Evolutionary conservation across 352 stramenopile species (phyloP).

Genomic region (Pythium graminicola): DNA sequence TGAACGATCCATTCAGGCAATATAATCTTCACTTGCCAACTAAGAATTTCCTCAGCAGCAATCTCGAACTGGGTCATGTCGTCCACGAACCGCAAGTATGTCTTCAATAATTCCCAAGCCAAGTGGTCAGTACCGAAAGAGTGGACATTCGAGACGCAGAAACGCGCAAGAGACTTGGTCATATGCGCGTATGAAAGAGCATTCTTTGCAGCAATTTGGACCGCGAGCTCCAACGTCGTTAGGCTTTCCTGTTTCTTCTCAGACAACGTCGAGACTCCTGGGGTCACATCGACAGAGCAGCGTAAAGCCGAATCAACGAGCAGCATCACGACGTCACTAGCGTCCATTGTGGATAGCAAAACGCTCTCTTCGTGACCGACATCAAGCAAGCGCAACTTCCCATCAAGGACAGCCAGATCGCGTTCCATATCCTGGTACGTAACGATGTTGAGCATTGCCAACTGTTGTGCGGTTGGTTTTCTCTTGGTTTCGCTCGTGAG

Average conservation of each 20-base stretch:
- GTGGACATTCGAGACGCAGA: constrained; percentile 50
- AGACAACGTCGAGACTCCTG: constrained; percentile 20
- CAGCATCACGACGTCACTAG: constrained; percentile 45
- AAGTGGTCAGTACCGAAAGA: constrained; percentile 31
- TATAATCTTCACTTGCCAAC: constrained; percentile 58
- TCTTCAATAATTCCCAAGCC: constrained; percentile 51
- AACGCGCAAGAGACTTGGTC: constrained; percentile 59
- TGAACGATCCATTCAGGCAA: constrained; percentile 55
- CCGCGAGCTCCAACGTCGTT: constrained; percentile 42
- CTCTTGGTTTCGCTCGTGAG: not conserved
- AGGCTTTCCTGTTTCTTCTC: constrained; percentile 45
- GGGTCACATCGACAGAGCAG: not conserved
- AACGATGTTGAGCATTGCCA: constrained; percentile 43
- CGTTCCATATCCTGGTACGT: constrained; percentile 54
- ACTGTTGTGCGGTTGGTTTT: constrained; percentile 11
- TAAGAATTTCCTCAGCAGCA: constrained; percentile 44
- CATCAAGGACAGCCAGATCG: constrained; percentile 52
- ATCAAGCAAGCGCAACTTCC: constrained; percentile 49
- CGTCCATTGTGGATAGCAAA: constrained; percentile 51
- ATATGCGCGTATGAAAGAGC: constrained; percentile 27
- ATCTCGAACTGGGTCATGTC: constrained; percentile 51
- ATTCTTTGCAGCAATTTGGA: constrained; percentile 38
- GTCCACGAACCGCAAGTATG: constrained; percentile 34
- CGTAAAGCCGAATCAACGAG: constrained; percentile 40
- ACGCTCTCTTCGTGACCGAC: constrained; percentile 50